Evolutionary conservation across 352 stramenopile species (phyloP).

Genomic region (Phytophthora pseudosyringae): DNA sequence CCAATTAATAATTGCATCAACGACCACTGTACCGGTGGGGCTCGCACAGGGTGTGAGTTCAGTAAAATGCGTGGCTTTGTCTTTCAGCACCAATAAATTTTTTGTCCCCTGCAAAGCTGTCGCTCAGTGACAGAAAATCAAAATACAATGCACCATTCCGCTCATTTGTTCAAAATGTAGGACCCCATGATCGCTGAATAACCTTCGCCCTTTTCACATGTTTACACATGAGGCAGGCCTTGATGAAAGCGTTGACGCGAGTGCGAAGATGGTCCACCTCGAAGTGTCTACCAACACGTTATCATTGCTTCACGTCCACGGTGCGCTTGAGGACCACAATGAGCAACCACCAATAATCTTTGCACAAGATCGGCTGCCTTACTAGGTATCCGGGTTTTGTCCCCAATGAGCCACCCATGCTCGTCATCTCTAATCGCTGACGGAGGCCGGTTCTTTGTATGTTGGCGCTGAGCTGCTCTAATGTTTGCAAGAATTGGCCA

Average conservation of each 20-base stretch:
- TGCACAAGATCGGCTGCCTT: neutral
- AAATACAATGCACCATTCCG: conserved; percentile 10
- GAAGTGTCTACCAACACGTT: neutral
- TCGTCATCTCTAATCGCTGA: neutral
- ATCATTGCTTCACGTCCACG: conserved; percentile 8
- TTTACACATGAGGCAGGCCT: conserved; percentile 3
- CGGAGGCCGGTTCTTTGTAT: no score
- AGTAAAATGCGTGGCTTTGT: no score
- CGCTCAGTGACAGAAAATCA: conserved; percentile 11
- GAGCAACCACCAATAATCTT: neutral
- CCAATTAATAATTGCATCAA: no score
- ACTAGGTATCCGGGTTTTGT: conserved; percentile 7
- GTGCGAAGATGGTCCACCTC: neutral
- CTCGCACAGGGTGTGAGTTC: no score
- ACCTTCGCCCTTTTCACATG: conserved; percentile 8
- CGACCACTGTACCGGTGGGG: no score
- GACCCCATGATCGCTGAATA: conserved; percentile 5
- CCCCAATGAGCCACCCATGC: neutral
- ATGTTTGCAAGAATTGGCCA: neutral
- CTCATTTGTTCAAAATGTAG: conserved; percentile 9
- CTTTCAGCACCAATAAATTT: neutral
- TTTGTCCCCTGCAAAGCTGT: conserved; percentile 8
- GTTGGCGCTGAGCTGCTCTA: neutral
- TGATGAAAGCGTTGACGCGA: neutral
- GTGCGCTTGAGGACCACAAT: conserved; percentile 8